Base-by-base conservation (phyloP, 176 grass and related monocot species). In the Dendrocalamus sinicus region DNA sequence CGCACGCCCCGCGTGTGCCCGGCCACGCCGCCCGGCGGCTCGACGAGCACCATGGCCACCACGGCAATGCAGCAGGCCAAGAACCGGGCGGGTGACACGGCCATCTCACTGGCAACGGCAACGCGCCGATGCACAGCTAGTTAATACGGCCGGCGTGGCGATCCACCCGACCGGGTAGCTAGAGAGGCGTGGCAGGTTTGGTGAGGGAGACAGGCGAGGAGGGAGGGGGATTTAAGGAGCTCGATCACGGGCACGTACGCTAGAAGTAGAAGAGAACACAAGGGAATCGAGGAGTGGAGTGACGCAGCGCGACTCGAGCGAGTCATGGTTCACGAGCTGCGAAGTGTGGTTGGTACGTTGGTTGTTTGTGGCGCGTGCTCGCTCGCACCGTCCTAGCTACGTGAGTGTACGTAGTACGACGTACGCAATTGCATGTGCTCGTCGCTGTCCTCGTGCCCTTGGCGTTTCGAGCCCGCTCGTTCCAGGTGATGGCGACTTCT, bases 1-100 rank as follows among this genome's bases (percentile, higher is more conserved):
- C 90, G 78, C 72, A 96, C 51, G 7, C 84, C 77, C 24, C 84
- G 92, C 10, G 88, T 89, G 84, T 91, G 95, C 73, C 73, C 90
- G 45, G 43, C 35, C 35, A 77, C 84, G 8, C 58, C 44, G 24
- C 50, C 3, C 70, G 82, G 11, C 81, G 76, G 7, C 60, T 9
- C 28, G 20, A 50, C 30, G 62, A 84, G 67, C 67, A 28, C 37
- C 23, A 14, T 12, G 12, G 74, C 83, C 50, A 39, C 70, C 13
- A 47, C 14, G n/a, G n/a, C 72, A 43, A 83, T 48, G 68, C 68
- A 73, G 68, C 53, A 83, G 26, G 57, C 17, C 55, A 83, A 2
- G 7, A 73, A 0, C 40, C 69, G 70, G 55, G 43, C 22, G 22
- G 23, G 86, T 43, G 79, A 62, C 72, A 16, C 4, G 72, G 63